These are phyloP conservation scores for Dendrobium huoshanense DNA, from an alignment of 106 monocot species.

Conservation along the genomic window DNA sequence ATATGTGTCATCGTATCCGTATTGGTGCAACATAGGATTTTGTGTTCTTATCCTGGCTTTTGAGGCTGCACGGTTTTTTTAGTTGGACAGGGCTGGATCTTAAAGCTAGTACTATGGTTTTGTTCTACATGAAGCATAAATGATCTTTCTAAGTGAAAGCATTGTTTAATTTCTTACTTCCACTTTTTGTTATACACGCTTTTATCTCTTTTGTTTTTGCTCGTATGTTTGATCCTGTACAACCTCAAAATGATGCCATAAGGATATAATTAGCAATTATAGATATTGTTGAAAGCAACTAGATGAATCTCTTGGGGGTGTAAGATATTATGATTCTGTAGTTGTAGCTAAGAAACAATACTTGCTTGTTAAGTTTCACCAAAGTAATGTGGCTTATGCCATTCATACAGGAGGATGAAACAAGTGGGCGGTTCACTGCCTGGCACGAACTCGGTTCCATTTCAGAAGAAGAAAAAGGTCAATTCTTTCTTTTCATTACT, in stretches of 20 bases:
- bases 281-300: not conserved
- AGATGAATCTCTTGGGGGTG: not conserved
- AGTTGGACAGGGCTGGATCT: not conserved
- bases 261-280: not conserved
- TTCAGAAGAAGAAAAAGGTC: conserved; percentile 2
- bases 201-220: not conserved
- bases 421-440: not conserved
- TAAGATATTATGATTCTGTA: not conserved
- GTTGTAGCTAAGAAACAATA: not conserved
- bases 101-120: not conserved
- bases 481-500: not conserved
- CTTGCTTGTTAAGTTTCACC: not conserved
- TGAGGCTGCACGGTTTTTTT: not conserved
- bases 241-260: not conserved
- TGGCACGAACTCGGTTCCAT: not conserved
- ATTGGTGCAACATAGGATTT: no score
- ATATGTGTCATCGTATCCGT: no score
- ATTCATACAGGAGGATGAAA: not conserved
- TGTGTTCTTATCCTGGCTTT: no score
- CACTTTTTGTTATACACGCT: not conserved
- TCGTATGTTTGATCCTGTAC: not conserved
- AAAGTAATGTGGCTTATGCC: not conserved
- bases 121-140: not conserved
- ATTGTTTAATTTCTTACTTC: not conserved
- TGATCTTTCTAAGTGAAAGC: not conserved